Evolutionary conservation across 352 stramenopile species (phyloP).

Genomic region (Plasmopara viticola): DNA sequence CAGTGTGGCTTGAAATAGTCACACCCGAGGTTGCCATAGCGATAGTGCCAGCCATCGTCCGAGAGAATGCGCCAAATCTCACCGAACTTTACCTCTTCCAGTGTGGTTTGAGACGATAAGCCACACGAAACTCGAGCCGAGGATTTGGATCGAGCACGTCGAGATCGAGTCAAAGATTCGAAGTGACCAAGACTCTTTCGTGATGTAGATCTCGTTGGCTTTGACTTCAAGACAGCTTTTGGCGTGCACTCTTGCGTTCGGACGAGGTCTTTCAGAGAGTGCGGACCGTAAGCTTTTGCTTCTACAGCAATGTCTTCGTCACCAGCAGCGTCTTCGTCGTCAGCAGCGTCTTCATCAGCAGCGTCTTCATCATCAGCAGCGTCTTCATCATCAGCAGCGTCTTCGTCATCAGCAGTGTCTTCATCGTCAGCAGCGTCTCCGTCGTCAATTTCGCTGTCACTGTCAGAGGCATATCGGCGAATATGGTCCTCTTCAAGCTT

Average conservation of each 20-base stretch:
- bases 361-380: neutral
- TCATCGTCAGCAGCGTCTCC: neutral
- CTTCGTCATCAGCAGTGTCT: neutral
- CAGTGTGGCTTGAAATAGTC: slow-evolving; percentile 67
- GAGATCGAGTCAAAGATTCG: no score
- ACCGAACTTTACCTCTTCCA: slow-evolving; percentile 51
- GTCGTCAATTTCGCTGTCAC: slow-evolving; percentile 16
- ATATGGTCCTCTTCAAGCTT: slow-evolving; percentile 41
- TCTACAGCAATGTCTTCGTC: no score
- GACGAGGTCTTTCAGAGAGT: neutral
- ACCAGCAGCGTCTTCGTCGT: slow-evolving; percentile 4
- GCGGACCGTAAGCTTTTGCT: neutral
- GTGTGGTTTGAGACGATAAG: slow-evolving; percentile 21
- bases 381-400: neutral
- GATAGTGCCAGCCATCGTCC: slow-evolving; percentile 50
- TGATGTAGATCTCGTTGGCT: no score
- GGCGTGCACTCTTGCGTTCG: neutral
- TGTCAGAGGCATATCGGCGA: slow-evolving; percentile 6
- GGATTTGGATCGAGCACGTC: slow-evolving; percentile 6
- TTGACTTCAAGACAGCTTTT: no score
- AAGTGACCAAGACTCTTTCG: no score
- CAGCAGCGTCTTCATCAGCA: neutral
- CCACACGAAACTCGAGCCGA: slow-evolving; percentile 2
- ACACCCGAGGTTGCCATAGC: slow-evolving; percentile 36
- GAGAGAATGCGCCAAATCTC: slow-evolving; percentile 46